Evolutionary conservation across 768 basidiomycete genomes (phyloP).

Genomic region (Tremella mesenterica): DNA sequence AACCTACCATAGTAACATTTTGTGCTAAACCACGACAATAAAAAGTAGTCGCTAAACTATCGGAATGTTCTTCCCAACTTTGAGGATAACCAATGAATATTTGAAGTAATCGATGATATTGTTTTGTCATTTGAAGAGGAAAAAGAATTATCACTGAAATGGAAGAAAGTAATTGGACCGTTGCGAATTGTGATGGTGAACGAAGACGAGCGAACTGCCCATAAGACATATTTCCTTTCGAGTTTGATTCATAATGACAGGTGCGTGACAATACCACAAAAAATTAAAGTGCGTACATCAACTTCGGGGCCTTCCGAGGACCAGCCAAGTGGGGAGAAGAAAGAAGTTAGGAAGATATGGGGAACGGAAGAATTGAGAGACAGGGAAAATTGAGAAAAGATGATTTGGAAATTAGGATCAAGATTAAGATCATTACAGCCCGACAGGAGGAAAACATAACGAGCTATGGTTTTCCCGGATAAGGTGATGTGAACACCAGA

Average conservation of each 20-base stretch:
- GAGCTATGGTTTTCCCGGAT: not conserved
- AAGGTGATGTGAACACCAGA: not conserved
- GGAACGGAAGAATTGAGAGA: too few species aligned
- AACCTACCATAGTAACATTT: constrained; percentile 45
- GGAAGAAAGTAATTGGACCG: constrained; percentile 45
- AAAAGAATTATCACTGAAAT: constrained; percentile 45
- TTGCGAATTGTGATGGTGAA: constrained; percentile 44
- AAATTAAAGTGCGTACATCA: not conserved
- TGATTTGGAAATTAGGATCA: too few species aligned
- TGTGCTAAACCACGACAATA: constrained; percentile 47
- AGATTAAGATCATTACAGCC: too few species aligned
- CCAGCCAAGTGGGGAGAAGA: too few species aligned
- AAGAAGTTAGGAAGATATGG: too few species aligned
- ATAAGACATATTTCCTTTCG: not conserved
- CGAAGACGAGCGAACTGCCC: constrained; percentile 45
- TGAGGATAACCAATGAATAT: constrained; percentile 41
- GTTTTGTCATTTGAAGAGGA: constrained; percentile 46
- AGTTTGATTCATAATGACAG: not conserved
- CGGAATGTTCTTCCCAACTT: constrained; percentile 45
- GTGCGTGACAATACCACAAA: not conserved
- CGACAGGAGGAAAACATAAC: not conserved
- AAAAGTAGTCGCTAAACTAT: constrained; percentile 43
- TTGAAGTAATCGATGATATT: constrained; percentile 41
- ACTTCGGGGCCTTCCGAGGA: not conserved
- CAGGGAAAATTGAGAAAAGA: too few species aligned